A percentile compares a stretch with the other conserved stretches of the same genome.
Evolutionary conservation across 768 basidiomycete genomes (phyloP).

Genomic region (Daedaleopsis nitida): DNA sequence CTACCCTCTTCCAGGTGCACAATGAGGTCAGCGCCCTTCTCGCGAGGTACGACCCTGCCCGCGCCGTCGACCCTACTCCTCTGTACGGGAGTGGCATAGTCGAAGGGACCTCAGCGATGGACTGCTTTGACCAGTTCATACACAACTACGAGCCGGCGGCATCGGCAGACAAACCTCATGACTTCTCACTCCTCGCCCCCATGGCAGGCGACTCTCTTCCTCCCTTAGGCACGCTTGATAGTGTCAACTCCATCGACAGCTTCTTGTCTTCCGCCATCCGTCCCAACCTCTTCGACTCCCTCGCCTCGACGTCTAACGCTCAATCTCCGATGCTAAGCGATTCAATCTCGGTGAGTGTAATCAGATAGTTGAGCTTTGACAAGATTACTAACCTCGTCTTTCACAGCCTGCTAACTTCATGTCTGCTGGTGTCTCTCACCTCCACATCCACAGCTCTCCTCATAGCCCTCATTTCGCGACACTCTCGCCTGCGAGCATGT

Average conservation of each 20-base stretch:
- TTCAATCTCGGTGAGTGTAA: conserved; percentile 1
- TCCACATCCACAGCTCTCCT: not conserved
- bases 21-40: not conserved
- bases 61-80: not conserved
- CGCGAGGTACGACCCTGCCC: not conserved
- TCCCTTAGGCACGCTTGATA: not conserved
- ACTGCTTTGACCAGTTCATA: conserved; percentile 1
- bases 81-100: not conserved
- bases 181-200: not conserved
- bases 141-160: conserved; percentile 1
- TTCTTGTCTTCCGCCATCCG: not conserved
- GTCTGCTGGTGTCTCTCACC: not conserved
- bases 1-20: not conserved
- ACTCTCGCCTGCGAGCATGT: not conserved
- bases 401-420: not conserved
- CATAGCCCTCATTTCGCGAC: not conserved
- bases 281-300: not conserved
- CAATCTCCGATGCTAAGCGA: conserved; percentile 3
- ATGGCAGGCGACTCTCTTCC: not conserved
- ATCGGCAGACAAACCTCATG: not conserved
- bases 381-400: not conserved
- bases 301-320: not conserved
- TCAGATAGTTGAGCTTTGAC: not conserved
- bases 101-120: not conserved
- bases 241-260: not conserved